Evolutionary conservation across 805 yeast genomes (phyloP).

Genomic region (Jamesozyma rosinii): DNA sequence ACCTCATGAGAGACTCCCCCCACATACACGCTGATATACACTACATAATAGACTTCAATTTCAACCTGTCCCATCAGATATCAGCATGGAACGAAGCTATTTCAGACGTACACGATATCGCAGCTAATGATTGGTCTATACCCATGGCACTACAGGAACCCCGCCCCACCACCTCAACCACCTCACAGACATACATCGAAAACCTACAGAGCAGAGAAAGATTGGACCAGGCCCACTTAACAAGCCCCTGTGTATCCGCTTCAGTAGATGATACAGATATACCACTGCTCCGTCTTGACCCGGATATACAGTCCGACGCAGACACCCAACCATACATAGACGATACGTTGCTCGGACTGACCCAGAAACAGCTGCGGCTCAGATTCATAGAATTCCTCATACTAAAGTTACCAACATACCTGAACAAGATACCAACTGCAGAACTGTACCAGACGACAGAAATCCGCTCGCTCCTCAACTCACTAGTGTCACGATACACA

Average conservation of each 20-base stretch:
- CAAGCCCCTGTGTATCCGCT: constrained; percentile 13
- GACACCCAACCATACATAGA: background rate
- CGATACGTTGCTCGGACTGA: background rate
- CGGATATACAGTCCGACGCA: background rate
- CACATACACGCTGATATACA: background rate
- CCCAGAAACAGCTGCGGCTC: background rate
- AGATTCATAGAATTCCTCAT: background rate
- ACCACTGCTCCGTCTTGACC: background rate
- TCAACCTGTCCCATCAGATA: background rate
- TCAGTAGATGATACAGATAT: background rate
- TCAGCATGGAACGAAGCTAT: background rate
- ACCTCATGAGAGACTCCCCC: no score
- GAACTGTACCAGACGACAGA: background rate
- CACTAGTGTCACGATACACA: no score
- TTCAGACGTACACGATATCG: background rate
- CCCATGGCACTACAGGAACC: background rate
- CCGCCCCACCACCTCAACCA: background rate
- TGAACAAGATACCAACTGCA: constrained; percentile 3
- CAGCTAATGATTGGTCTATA: background rate
- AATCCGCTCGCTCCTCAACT: no score
- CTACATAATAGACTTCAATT: background rate
- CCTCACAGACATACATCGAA: constrained; percentile 10
- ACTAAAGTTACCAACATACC: background rate
- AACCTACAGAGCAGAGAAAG: constrained; percentile 13
- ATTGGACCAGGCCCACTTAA: constrained; percentile 14